A percentile compares a stretch with the other conserved stretches of the same genome.
These are phyloP conservation scores for Penicillium simplicissimum DNA, from an alignment of 495 filamentous ascomycete species.

Conservation along the genomic window DNA sequence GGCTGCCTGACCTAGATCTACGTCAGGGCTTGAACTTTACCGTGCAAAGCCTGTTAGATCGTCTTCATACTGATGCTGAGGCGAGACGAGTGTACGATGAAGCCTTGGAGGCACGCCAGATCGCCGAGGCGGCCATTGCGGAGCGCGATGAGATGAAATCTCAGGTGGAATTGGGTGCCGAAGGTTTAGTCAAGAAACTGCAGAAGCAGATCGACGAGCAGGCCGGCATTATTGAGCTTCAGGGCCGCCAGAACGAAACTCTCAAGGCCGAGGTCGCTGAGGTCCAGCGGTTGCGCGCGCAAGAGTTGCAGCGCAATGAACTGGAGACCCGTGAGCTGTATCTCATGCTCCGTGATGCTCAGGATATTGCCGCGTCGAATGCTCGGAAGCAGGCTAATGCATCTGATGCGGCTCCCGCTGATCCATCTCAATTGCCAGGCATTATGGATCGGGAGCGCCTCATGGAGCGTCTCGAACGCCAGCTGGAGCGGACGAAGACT, in stretches of 20 bases:
- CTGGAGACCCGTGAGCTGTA: slow-evolving; percentile 95
- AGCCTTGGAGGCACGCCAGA: slow-evolving; percentile 80
- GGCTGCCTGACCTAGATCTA: slow-evolving; percentile 93
- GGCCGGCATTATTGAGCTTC: slow-evolving; percentile 82
- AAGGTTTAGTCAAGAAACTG: slow-evolving; percentile 89
- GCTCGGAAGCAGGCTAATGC: slow-evolving; percentile 60
- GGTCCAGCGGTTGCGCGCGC: slow-evolving; percentile 79
- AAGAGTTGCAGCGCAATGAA: slow-evolving; percentile 93
- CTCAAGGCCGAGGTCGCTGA: slow-evolving; percentile 88
- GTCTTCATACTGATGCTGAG: slow-evolving; percentile 93
- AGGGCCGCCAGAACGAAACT: slow-evolving; percentile 79
- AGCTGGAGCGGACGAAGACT: slow-evolving; percentile 95
- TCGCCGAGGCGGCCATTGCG: slow-evolving; percentile 92
- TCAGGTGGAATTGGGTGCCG: slow-evolving; percentile 90
- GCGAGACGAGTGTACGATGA: slow-evolving; percentile 90
- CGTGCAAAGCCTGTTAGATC: slow-evolving; percentile 91
- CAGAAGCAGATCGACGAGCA: slow-evolving; percentile 94
- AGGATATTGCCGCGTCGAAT: slow-evolving; percentile 88
- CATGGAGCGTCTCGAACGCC: slow-evolving; percentile 89
- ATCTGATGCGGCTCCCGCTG: slow-evolving; percentile 38
- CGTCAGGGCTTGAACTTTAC: slow-evolving; percentile 97
- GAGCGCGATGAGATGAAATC: slow-evolving; percentile 95
- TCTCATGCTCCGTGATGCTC: slow-evolving; percentile 96
- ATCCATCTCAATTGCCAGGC: slow-evolving; percentile 80
- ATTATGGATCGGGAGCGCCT: slow-evolving; percentile 90